Base-by-base conservation (phyloP, 2,329 filamentous ascomycete species). In the Daldinia sp. region DNA sequence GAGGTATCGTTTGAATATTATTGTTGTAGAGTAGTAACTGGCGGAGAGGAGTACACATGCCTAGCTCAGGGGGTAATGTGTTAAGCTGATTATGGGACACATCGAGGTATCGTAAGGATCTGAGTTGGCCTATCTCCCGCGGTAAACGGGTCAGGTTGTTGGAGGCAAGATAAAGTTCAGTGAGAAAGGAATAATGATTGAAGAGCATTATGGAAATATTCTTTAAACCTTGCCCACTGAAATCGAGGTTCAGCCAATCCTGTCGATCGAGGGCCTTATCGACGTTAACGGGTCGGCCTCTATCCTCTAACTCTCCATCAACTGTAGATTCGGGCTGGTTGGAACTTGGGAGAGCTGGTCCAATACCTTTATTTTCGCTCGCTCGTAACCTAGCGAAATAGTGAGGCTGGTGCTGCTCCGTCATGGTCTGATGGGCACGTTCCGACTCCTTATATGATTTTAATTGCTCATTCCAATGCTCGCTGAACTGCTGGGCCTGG, bases 41-140 rank as follows among this genome's bases (percentile, higher is more conserved):
- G 78, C 92, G 93, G 57, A 99, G 82, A 70, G 94, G 95, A 25
- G 94, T 95, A 72, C 97, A 92, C 94, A 98, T 99, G 74, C 95
- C 95, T 63, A 99, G 87, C 80, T 99, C 94, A 19, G 91, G 86
- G 1, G 95, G 95, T 3, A 99, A 82, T 67, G 91, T 88, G 7
- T 85, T 85, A 63, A 99, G 83, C 64, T 94, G 87, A 77, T 99
- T 99, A 79, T 90, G 88, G 0, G 95, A 98, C 2, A 94, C 84
- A 77, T 99, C 94, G 49, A 99, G 85, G 72, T 94, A 86, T 32
- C 87, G 90, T 49, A 99, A 81, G 67, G 91, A 90, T 67, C 94
- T 89, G 68, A 99, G 82, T 71, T 90, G 86, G 35, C 95, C 94
- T 74, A 99, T 93, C 19, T 88, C 84, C 34, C 90, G 81, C 10